These are phyloP conservation scores for Eimeria sp. DNA, from an alignment of 169 alveolate genomes.

Conservation along the genomic window DNA sequence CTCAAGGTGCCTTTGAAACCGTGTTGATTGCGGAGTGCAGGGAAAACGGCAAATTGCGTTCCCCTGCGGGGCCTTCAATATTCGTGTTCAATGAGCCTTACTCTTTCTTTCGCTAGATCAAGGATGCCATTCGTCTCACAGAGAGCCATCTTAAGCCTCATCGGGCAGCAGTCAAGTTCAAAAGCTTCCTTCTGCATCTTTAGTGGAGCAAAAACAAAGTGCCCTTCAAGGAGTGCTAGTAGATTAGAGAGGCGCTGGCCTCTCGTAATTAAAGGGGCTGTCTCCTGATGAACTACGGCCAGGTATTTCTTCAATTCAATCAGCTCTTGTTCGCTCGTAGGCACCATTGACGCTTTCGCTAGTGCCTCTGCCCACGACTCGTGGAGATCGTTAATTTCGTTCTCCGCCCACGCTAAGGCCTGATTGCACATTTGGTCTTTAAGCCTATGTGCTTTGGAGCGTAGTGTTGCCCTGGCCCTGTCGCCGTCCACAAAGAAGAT, in stretches of 20 bases:
- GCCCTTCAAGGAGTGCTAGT: slow-evolving; percentile 14
- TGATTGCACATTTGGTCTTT: slow-evolving; percentile 37
- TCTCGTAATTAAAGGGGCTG: slow-evolving; percentile 50
- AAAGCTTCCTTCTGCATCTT: slow-evolving; percentile 59
- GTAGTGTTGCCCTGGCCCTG: slow-evolving; percentile 47
- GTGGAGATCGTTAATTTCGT: slow-evolving; percentile 25
- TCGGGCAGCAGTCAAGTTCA: slow-evolving; percentile 53
- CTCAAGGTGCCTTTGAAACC: background rate
- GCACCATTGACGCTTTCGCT: slow-evolving; percentile 36
- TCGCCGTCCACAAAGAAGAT: slow-evolving; percentile 49
- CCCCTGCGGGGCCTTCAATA: background rate
- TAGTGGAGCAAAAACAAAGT: slow-evolving; percentile 38
- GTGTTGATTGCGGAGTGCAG: background rate
- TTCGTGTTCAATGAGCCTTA: background rate
- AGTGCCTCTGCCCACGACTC: slow-evolving; percentile 51
- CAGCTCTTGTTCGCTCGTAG: slow-evolving; percentile 50
- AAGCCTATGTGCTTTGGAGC: background rate
- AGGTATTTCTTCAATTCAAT: slow-evolving; percentile 32
- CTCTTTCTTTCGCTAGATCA: slow-evolving; percentile 71
- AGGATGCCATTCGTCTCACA: slow-evolving; percentile 67
- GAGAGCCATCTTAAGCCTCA: slow-evolving; percentile 65
- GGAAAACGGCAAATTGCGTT: background rate
- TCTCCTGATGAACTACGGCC: slow-evolving; percentile 58
- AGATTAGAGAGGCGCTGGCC: slow-evolving; percentile 30
- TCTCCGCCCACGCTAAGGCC: slow-evolving; percentile 66